Evolutionary conservation across 2,329 filamentous ascomycete species (phyloP), one percentile per base, ranked within the genome.

Genomic region (Fusarium brevicatenulatum): DNA sequence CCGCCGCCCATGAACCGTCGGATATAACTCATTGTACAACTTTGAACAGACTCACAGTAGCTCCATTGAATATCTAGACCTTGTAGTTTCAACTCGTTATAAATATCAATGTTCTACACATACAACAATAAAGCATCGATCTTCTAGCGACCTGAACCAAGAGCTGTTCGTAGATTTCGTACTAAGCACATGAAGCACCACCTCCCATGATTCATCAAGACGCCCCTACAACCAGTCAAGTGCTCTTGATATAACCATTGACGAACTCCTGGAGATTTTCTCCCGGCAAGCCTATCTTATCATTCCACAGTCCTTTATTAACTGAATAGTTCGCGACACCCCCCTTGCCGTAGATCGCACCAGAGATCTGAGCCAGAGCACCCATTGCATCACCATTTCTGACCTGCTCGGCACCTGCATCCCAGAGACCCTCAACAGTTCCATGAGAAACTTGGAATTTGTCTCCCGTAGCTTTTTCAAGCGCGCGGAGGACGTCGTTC

Each of bases 31-130:
- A 4, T 1, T 4, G 9, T 19, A n/a, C 19, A 4, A 9, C 15
- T 32, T 50, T 34, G 3, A 4, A 16, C 21, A n/a, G 10, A 18
- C 28, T 12, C 7, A 23, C 28, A 12, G 4, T 7, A 49, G 10
- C 28, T 32, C 10, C 7, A 32, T 32, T 12, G 15, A 2, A n/a
- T n/a, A 7, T 49, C 7, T 18, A 18, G 9, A 49, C 19, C 28
- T 16, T 0, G 5, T 9, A 32, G 13, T 49, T 30, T n/a, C 28
- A 4, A 5, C 10, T 9, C 1, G 1, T 49, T 32, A 0, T 12
- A 18, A 18, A 18, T 49, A 10, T 18, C 1, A 7, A 49, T 32
- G 10, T 10, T 5, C 7, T 30, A 18, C 7, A 47, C 13, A 28
- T 46, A 46, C 4, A 46, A 21, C 19, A 10, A 25, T 25, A 4